Base-by-base conservation (phyloP, 2,329 filamentous ascomycete species). In the Camillea tinctor region DNA sequence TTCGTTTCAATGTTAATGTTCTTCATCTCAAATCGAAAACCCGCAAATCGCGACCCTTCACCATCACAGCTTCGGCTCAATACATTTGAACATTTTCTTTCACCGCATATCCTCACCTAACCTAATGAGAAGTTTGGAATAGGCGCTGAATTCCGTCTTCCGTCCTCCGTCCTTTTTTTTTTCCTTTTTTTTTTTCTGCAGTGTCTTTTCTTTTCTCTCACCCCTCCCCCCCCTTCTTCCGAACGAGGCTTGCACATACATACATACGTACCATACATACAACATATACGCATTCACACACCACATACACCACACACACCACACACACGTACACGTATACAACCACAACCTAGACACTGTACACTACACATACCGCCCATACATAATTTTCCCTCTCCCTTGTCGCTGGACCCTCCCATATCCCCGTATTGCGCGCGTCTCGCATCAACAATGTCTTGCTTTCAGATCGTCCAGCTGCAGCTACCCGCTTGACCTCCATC, bases 401-500 rank as follows among this genome's bases (percentile, higher is more conserved):
- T 17, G 36, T 44, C 36, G 36, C 17, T 44, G 36, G 36, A 44
- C 11, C 36, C 36, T 7, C 36, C 13, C n/a, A n/a, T n/a, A 44
- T 44, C 36, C 36, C 36, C 36, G 17, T 50, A 23, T 50, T 50
- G 49, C 21, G 19, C 49, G 19, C 21, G 23, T 52, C 23, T 23
- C 23, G 51, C 30, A 50, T 26, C 40, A 20, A 57, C 20, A 24
- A 55, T 55, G 53, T 30, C 17, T 52, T 52, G 19, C 44, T 55
- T 22, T 19, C 40, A 55, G 19, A 48, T 48, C 40, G 20, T 55
- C 30, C 53, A 48, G 30, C 23, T 64, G 56, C 60, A 62, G 61
- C 52, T 61, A 20, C 51, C 52, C 49, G 63, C 61, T 56, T 69
- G 55, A 68, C 53, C 63, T 55, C 40, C 36, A 57, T 5, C 57